Percentiles rank a stretch among this genome's conserved stretches.
Evolutionary conservation across 371 early-diverging fungal genomes (phyloP).

Genomic region (Fennellomyces sp.): DNA sequence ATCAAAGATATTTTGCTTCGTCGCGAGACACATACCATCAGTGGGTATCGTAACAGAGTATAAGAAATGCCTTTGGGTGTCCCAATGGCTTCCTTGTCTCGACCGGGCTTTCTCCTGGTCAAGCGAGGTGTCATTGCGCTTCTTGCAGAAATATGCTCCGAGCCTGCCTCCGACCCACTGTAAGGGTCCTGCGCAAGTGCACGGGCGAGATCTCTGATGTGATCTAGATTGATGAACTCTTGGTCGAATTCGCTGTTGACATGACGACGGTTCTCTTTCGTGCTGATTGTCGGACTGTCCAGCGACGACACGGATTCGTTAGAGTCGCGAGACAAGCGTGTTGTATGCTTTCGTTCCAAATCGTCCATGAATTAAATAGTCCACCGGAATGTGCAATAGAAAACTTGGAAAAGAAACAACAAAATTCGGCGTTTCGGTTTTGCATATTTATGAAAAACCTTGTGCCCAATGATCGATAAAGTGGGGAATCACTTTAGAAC

Average conservation of each 20-base stretch:
- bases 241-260: conserved; percentile 24
- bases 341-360: neutral
- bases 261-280: neutral
- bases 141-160: conserved; percentile 57
- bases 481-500: too few relatives aligned
- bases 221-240: conserved; percentile 52
- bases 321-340: neutral
- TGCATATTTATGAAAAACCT: too few relatives aligned
- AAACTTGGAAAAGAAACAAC: too few relatives aligned
- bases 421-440: too few relatives aligned
- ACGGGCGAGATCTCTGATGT: conserved; percentile 51
- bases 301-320: neutral
- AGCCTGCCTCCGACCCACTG: conserved; percentile 27
- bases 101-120: conserved; percentile 24
- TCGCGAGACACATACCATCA: conserved; percentile 49
- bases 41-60: conserved; percentile 60
- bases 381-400: too few relatives aligned
- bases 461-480: too few relatives aligned
- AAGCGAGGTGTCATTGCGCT: conserved; percentile 49
- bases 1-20: neutral
- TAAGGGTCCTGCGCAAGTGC: conserved; percentile 49
- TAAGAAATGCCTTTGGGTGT: conserved; percentile 53
- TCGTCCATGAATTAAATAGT: too few relatives aligned
- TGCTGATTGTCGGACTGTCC: neutral
- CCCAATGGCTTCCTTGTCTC: conserved; percentile 29